Percentiles rank a stretch among this genome's conserved stretches.
These are phyloP conservation scores for Trichoderma atrobrunneum DNA, from an alignment of 2,329 filamentous ascomycete genomes.

Conservation along the genomic window DNA sequence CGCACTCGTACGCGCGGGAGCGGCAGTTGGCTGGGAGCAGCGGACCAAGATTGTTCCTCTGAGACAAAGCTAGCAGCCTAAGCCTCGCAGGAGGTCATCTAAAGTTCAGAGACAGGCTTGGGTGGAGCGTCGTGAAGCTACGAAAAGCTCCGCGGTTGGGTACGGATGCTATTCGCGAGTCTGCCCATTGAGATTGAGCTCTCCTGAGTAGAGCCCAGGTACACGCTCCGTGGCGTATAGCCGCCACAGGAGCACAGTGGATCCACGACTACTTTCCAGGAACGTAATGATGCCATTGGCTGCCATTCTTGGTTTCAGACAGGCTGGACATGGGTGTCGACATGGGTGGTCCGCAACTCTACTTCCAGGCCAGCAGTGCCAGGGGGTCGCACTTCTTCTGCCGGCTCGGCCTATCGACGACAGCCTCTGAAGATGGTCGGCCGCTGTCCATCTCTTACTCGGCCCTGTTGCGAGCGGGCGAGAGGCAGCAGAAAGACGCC, in stretches of 20 bases:
- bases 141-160: background rate
- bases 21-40: background rate
- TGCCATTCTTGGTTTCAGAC: conserved; percentile 5
- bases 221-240: background rate
- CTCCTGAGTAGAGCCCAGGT: background rate
- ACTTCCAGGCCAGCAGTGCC: background rate
- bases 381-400: background rate
- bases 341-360: conserved; percentile 3
- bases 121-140: background rate
- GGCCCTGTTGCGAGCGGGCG: conserved; percentile 1
- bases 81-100: conserved; percentile 6
- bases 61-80: background rate
- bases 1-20: conserved; percentile 11
- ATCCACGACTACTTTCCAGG: conserved; percentile 2
- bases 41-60: background rate
- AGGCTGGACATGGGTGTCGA: background rate
- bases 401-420: background rate
- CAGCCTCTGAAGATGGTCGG: conserved; percentile 6
- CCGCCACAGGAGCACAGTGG: conserved; percentile 10
- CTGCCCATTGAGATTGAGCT: background rate
- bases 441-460: background rate
- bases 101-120: conserved; percentile 5
- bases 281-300: conserved; percentile 10
- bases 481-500: background rate
- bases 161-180: conserved; percentile 4